phyloP scores from a whole-genome alignment of 768 basidiomycete genomes.

The Leccinum longicurvipes region DNA sequence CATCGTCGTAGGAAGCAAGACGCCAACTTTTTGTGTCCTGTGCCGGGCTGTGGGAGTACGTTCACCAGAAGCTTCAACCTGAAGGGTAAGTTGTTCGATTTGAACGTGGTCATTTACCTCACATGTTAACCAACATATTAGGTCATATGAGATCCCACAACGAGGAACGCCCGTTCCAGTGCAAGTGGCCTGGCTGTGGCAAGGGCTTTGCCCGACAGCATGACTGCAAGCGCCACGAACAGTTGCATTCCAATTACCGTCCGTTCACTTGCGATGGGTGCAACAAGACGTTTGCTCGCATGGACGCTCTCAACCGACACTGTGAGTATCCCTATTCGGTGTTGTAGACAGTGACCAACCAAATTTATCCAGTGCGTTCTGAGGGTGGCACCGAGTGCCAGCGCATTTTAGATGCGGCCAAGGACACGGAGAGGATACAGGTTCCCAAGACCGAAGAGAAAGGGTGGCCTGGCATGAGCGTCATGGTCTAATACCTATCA shows the following conservation, averaged over 20 bases:
- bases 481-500: constrained; percentile 28
- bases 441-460: constrained; percentile 33
- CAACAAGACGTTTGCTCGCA: constrained; percentile 86
- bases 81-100: constrained; percentile 54
- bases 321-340: constrained; percentile 47
- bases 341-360: not conserved
- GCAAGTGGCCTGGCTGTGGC: constrained; percentile 91
- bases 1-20: constrained; percentile 84
- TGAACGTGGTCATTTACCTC: constrained; percentile 9
- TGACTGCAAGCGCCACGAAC: constrained; percentile 95
- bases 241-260: constrained; percentile 87
- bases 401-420: constrained; percentile 35
- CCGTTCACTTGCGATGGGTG: constrained; percentile 95
- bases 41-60: constrained; percentile 80
- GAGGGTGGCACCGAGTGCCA: constrained; percentile 81
- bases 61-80: constrained; percentile 93
- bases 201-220: constrained; percentile 95
- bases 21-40: constrained; percentile 80
- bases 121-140: constrained; percentile 27
- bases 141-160: constrained; percentile 95
- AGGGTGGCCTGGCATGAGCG: constrained; percentile 31
- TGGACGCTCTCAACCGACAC: constrained; percentile 94
- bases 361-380: constrained; percentile 54
- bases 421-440: constrained; percentile 22
- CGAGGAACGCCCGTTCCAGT: constrained; percentile 92